These are phyloP conservation scores for Striga asiatica DNA, from an alignment of 257 asterid genomes.

Conservation along the genomic window DNA sequence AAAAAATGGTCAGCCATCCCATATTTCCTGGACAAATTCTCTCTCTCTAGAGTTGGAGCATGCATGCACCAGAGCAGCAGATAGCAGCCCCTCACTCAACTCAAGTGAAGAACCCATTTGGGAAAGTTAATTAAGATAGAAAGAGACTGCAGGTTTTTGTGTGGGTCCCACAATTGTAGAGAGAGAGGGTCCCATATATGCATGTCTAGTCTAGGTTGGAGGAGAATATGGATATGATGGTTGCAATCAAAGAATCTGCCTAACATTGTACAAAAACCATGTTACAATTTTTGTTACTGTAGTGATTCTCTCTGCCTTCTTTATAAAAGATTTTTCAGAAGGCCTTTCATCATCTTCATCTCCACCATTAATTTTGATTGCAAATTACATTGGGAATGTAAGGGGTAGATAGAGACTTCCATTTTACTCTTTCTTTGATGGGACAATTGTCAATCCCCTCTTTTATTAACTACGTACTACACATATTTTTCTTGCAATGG, in stretches of 20 bases:
- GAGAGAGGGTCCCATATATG: background rate
- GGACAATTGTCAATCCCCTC: constrained; percentile 13
- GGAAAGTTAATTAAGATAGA: constrained; percentile 26
- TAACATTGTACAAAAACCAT: constrained; percentile 22
- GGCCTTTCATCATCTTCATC: constrained; percentile 14
- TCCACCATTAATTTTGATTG: constrained; percentile 11
- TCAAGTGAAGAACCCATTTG: no score
- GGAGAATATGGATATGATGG: constrained; percentile 12
- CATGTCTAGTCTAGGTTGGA: constrained; percentile 9
- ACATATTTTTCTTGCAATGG: background rate
- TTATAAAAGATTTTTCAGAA: constrained; percentile 18
- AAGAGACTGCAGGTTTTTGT: constrained; percentile 25
- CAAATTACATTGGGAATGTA: background rate
- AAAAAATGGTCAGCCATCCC: no score
- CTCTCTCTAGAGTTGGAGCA: no score
- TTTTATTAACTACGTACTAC: no score
- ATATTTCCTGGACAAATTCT: no score
- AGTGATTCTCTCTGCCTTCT: constrained; percentile 31
- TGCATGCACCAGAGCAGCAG: no score
- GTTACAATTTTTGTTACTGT: constrained; percentile 27
- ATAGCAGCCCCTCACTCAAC: no score
- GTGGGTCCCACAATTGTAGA: constrained; percentile 17
- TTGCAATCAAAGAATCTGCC: constrained; percentile 30
- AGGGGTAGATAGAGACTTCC: background rate
- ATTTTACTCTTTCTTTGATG: background rate